phyloP scores from a whole-genome alignment of 2,329 filamentous ascomycete species.

The Pyrenochaeta sp. region DNA sequence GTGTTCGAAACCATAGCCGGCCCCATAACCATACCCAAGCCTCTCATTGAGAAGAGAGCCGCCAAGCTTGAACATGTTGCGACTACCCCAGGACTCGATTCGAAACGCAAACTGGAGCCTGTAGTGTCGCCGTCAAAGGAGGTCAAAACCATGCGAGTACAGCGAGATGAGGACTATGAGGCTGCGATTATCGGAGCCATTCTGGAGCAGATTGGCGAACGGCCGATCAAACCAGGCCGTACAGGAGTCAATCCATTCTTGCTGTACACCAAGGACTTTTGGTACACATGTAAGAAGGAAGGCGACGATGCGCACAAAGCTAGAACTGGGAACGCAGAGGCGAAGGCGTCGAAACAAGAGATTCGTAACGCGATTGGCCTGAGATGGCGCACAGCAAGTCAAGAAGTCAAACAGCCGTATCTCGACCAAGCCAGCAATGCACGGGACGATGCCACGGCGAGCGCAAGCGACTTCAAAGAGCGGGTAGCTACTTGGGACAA shows the following conservation, averaged over 20 bases:
- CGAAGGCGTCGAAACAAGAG: conserved; percentile 74
- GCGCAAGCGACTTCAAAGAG: conserved; percentile 67
- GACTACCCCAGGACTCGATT: conserved; percentile 19
- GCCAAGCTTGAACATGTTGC: conserved; percentile 32
- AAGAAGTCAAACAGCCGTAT: conserved; percentile 78
- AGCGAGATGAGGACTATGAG: conserved; percentile 60
- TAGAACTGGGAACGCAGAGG: conserved; percentile 70
- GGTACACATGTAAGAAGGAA: conserved; percentile 68
- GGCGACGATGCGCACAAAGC: conserved; percentile 73
- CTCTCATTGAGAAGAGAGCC: conserved; percentile 74
- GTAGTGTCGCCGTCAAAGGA: conserved; percentile 19
- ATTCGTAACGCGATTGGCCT: conserved; percentile 85
- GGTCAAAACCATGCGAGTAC: conserved; percentile 33
- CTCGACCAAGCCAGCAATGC: conserved; percentile 76
- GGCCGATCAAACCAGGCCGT: conserved; percentile 76
- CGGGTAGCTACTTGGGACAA: conserved; percentile 76
- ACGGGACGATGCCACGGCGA: conserved; percentile 70
- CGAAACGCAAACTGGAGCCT: conserved; percentile 37
- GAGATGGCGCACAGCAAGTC: conserved; percentile 84
- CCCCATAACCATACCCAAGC: conserved; percentile 76
- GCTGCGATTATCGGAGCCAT: conserved; percentile 66
- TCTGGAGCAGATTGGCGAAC: conserved; percentile 72
- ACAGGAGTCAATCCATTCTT: conserved; percentile 85
- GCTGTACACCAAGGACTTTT: conserved; percentile 82
- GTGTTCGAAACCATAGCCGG: conserved; percentile 83